These are phyloP conservation scores for Straminergon stramineum DNA, from an alignment of 225 moss, liverwort and hornwort genomes.

Conservation along the genomic window DNA sequence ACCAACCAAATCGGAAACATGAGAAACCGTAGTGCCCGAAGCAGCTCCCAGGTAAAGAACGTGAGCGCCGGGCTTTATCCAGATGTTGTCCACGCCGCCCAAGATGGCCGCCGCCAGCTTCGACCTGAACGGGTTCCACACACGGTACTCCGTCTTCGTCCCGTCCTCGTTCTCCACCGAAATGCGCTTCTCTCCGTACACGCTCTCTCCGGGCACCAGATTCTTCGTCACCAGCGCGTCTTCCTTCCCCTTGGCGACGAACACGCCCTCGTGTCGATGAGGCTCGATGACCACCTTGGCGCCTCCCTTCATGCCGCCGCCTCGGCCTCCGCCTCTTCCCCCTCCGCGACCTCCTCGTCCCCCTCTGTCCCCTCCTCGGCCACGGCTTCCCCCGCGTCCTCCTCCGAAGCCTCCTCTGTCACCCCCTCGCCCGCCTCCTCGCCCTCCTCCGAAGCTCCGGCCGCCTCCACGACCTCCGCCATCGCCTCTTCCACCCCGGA, in stretches of 20 bases:
- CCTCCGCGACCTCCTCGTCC: constrained; percentile 34
- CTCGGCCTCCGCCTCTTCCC: constrained; percentile 47
- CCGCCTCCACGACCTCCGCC: constrained; percentile 40
- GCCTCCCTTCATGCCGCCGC: constrained; percentile 88
- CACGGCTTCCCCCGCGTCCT: constrained; percentile 7
- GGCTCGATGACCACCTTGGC: constrained; percentile 89
- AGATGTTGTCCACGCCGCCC: constrained; percentile 90
- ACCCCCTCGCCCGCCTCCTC: constrained; percentile 26
- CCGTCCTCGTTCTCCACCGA: constrained; percentile 72
- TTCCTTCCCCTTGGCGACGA: constrained; percentile 87
- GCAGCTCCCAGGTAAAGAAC: constrained; percentile 88
- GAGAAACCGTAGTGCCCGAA: constrained; percentile 84
- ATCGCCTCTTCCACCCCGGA: constrained; percentile 34
- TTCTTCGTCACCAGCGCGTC: constrained; percentile 93
- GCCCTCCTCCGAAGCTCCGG: constrained; percentile 32
- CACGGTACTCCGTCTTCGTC: constrained; percentile 79
- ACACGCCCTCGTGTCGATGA: constrained; percentile 87
- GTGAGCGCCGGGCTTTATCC: constrained; percentile 93
- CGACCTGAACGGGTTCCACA: constrained; percentile 93
- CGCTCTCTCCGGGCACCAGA: constrained; percentile 74
- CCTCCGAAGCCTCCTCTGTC: not conserved
- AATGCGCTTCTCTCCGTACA: constrained; percentile 92
- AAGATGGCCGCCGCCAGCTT: constrained; percentile 93
- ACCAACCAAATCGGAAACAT: constrained; percentile 77
- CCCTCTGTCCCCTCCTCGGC: constrained; percentile 18